phyloP scores from a whole-genome alignment of 495 filamentous ascomycete species.

The Penicillium coffeae region DNA sequence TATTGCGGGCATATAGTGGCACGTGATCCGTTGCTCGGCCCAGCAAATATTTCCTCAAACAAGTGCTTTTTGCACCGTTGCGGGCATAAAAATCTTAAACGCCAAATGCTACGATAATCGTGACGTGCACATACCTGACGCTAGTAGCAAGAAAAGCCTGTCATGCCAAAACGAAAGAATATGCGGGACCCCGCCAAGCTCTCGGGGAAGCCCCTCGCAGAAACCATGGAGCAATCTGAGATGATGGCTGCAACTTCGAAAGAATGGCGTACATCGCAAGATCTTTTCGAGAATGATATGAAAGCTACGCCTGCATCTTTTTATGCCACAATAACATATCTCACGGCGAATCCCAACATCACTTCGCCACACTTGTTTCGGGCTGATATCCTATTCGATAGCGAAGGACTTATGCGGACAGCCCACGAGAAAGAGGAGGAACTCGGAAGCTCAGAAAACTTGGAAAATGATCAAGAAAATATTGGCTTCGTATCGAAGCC shows the following conservation, averaged over 20 bases:
- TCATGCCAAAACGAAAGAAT: slow-evolving; percentile 12
- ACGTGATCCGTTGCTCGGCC: background rate
- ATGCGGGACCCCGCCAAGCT: slow-evolving; percentile 23
- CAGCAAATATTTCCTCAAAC: background rate
- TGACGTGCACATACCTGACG: no score
- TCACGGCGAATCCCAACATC: slow-evolving; percentile 82
- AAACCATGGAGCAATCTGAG: slow-evolving; percentile 22
- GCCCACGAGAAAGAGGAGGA: slow-evolving; percentile 21
- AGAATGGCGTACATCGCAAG: slow-evolving; percentile 33
- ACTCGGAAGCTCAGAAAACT: slow-evolving; percentile 6
- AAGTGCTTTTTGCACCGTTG: no score
- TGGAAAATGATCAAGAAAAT: background rate
- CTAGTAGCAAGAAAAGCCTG: background rate
- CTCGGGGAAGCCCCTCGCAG: slow-evolving; percentile 27
- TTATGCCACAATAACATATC: slow-evolving; percentile 60
- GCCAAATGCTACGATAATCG: background rate
- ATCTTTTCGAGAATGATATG: slow-evolving; percentile 25
- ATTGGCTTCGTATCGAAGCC: slow-evolving; percentile 1
- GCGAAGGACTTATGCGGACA: slow-evolving; percentile 31
- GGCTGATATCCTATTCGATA: slow-evolving; percentile 74
- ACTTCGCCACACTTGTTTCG: slow-evolving; percentile 79
- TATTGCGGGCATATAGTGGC: background rate
- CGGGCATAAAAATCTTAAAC: no score
- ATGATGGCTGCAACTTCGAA: slow-evolving; percentile 4
- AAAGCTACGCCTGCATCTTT: slow-evolving; percentile 58